A percentile compares a stretch with the other conserved stretches of the same genome.
Conservation (phyloP, 257 asterid species). For the Penstemon barbatus region DNA sequence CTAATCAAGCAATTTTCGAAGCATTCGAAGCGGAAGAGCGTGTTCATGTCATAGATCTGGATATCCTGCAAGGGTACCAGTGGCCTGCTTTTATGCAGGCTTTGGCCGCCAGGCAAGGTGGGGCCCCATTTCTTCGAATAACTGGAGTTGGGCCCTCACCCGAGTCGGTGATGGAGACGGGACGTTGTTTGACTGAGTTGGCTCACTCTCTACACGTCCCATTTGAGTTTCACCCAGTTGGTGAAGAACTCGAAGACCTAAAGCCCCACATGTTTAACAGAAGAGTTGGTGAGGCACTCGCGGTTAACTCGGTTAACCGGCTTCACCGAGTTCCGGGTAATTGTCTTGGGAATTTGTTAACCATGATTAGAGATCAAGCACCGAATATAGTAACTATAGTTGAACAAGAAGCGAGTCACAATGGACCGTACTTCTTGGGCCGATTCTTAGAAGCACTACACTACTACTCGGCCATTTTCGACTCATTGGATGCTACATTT, state of each 20-base stretch:
- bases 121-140: slow-evolving; percentile 75
- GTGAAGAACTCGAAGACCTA: slow-evolving; percentile 67
- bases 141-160: slow-evolving; percentile 81
- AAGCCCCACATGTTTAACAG: slow-evolving; percentile 81
- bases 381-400: slow-evolving; percentile 87
- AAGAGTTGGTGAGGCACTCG: slow-evolving; percentile 82
- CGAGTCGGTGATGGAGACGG: slow-evolving; percentile 62
- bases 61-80: slow-evolving; percentile 83
- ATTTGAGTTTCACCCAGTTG: slow-evolving; percentile 74
- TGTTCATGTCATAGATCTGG: slow-evolving; percentile 82
- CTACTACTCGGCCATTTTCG: slow-evolving; percentile 75
- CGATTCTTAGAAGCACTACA: slow-evolving; percentile 78
- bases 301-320: slow-evolving; percentile 74
- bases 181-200: slow-evolving; percentile 61
- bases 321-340: slow-evolving; percentile 65
- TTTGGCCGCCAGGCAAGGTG: slow-evolving; percentile 76
- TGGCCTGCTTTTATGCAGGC: slow-evolving; percentile 98
- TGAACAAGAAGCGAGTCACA: slow-evolving; percentile 88
- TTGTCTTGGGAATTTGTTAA: slow-evolving; percentile 53
- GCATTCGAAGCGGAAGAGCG: slow-evolving; percentile 73
- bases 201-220: slow-evolving; percentile 84
- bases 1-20: slow-evolving; percentile 84
- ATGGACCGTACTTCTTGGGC: slow-evolving; percentile 86
- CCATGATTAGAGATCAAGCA: slow-evolving; percentile 76
- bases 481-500: slow-evolving; percentile 81